Evolutionary conservation across 768 basidiomycete genomes (phyloP).

Genomic region (Pulveroboletus sp.): DNA sequence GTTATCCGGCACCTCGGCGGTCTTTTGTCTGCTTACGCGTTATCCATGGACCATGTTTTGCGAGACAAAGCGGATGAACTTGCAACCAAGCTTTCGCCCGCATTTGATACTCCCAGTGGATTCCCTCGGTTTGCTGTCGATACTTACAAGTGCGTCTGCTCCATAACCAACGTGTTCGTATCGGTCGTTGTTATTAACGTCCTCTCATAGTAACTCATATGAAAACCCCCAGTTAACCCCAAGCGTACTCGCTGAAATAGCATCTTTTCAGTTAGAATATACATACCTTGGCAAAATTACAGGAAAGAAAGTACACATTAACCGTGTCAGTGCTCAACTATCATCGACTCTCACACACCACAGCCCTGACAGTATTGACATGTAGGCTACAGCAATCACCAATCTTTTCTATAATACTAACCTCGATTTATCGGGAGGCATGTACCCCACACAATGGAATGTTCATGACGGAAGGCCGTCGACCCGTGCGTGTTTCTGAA

Average conservation of each 20-base stretch:
- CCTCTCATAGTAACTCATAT: background rate
- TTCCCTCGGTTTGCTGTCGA: constrained; percentile 73
- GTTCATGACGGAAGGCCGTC: constrained; percentile 43
- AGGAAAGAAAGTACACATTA: constrained; percentile 60
- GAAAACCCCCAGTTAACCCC: constrained; percentile 30
- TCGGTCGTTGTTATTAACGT: background rate
- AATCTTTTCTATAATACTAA: constrained; percentile 46
- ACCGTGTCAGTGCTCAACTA: constrained; percentile 41
- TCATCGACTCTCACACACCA: background rate
- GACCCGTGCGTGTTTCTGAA: constrained; percentile 41
- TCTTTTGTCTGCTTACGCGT: constrained; percentile 76
- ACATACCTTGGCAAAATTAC: constrained; percentile 79
- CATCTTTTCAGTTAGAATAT: constrained; percentile 80
- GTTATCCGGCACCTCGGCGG: constrained; percentile 91
- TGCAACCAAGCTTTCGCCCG: constrained; percentile 65
- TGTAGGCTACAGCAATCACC: constrained; percentile 51
- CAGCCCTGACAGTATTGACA: background rate
- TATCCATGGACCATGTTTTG: constrained; percentile 61
- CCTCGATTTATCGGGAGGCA: constrained; percentile 48
- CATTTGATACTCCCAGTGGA: constrained; percentile 68
- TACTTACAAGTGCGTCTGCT: constrained; percentile 47
- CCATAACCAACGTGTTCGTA: background rate
- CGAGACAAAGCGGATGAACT: constrained; percentile 77
- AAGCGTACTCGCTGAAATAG: constrained; percentile 73
- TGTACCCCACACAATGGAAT: constrained; percentile 64